Percentiles rank a stretch among this genome's conserved stretches.
phyloP scores from a whole-genome alignment of 306 rosid genomes.

The Begonia peltatifolia region DNA sequence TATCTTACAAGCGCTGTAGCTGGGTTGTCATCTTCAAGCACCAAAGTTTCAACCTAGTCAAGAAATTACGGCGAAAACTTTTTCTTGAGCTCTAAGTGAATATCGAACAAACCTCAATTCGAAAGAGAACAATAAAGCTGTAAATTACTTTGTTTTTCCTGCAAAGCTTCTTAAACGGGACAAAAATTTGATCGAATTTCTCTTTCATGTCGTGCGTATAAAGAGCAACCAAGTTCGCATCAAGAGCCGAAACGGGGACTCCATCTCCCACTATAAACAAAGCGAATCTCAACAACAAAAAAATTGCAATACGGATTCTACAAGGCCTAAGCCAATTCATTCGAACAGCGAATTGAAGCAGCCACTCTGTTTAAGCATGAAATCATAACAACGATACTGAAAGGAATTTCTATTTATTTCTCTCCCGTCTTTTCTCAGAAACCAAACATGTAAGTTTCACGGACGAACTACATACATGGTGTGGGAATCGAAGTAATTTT shows the following conservation, averaged over 20 bases:
- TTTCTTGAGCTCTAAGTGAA: background rate
- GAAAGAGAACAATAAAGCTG: slow-evolving; percentile 1
- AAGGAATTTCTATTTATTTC: background rate
- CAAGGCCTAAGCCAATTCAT: slow-evolving; percentile 6
- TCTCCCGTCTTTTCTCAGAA: slow-evolving; percentile 2
- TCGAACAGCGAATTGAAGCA: background rate
- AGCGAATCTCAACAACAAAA: background rate
- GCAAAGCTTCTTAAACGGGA: slow-evolving; percentile 46
- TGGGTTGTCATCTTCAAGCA: slow-evolving; percentile 66
- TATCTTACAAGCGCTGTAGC: slow-evolving; percentile 60
- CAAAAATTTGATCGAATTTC: slow-evolving; percentile 47
- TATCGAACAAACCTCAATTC: slow-evolving; percentile 9
- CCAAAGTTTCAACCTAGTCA: slow-evolving; percentile 55
- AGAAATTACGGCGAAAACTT: slow-evolving; percentile 12
- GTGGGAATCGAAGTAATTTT: slow-evolving; percentile 55
- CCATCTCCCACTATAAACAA: slow-evolving; percentile 45
- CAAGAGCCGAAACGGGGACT: slow-evolving; percentile 47
- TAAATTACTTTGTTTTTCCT: slow-evolving; percentile 27
- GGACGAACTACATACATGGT: slow-evolving; percentile 28
- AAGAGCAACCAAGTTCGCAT: slow-evolving; percentile 31
- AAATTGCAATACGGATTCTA: slow-evolving; percentile 8
- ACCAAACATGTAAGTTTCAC: slow-evolving; percentile 6
- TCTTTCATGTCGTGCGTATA: slow-evolving; percentile 45
- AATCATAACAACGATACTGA: no score
- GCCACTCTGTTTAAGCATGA: no score